A percentile compares a stretch with the other conserved stretches of the same genome.
phyloP scores from a whole-genome alignment of 352 stramenopile genomes.

The Globisporangium lucens region DNA sequence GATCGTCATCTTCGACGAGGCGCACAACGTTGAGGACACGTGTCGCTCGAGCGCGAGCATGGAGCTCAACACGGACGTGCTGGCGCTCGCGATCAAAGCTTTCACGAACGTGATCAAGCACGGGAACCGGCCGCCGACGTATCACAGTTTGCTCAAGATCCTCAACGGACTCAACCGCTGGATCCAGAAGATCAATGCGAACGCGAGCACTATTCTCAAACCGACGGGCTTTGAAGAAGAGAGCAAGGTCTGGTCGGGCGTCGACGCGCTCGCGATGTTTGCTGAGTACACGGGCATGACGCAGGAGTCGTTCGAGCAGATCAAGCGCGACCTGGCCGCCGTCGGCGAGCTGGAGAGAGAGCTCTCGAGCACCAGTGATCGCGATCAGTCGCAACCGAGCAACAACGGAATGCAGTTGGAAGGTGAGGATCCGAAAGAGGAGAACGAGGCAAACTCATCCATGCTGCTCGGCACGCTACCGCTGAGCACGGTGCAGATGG shows the following conservation, averaged over 20 bases:
- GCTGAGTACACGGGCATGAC: slow-evolving; percentile 58
- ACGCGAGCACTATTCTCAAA: slow-evolving; percentile 41
- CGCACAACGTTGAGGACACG: slow-evolving; percentile 87
- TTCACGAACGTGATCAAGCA: slow-evolving; percentile 71
- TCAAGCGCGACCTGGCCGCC: slow-evolving; percentile 42
- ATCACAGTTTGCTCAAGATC: slow-evolving; percentile 49
- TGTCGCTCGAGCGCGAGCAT: slow-evolving; percentile 75
- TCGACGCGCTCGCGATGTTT: slow-evolving; percentile 68
- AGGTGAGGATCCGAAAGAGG: slow-evolving; percentile 22
- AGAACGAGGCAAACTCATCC: slow-evolving; percentile 12
- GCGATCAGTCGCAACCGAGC: slow-evolving; percentile 22
- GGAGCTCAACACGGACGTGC: slow-evolving; percentile 54
- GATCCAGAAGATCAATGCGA: slow-evolving; percentile 44
- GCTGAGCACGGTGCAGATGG: slow-evolving; percentile 48
- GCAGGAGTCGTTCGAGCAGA: slow-evolving; percentile 36
- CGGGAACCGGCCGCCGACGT: slow-evolving; percentile 41
- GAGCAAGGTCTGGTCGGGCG: slow-evolving; percentile 64
- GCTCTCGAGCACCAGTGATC: slow-evolving; percentile 28
- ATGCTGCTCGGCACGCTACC: slow-evolving; percentile 48
- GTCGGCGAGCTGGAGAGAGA: slow-evolving; percentile 59
- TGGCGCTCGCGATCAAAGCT: slow-evolving; percentile 52
- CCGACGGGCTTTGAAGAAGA: slow-evolving; percentile 68
- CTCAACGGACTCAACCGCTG: slow-evolving; percentile 63
- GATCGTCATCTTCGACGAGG: slow-evolving; percentile 84
- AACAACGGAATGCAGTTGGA: slow-evolving; percentile 17